phyloP scores from a whole-genome alignment of 2,329 filamentous ascomycete genomes.

The Trichophyton mentagrophytes region DNA sequence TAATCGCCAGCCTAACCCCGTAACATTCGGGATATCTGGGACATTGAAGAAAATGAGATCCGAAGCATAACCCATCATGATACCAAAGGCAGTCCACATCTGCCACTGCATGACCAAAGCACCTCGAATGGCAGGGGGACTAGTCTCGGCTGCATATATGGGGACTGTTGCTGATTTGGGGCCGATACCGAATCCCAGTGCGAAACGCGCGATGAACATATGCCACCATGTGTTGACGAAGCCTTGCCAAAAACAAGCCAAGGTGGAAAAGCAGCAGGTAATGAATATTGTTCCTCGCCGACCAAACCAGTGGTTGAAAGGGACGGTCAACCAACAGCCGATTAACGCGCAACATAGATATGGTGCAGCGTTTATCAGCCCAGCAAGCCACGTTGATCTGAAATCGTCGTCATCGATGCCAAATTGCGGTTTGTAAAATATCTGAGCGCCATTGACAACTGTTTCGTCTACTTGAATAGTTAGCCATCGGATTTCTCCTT shows the following conservation, averaged over 20 bases:
- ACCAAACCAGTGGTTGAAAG: conserved; percentile 57
- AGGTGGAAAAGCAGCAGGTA: conserved; percentile 56
- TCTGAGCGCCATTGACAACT: conserved; percentile 55
- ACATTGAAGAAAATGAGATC: conserved; percentile 50
- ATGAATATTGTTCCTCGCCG: conserved; percentile 64
- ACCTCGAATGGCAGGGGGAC: conserved; percentile 55
- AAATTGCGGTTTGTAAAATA: conserved; percentile 51
- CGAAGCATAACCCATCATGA: conserved; percentile 45
- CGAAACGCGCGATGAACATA: conserved; percentile 56
- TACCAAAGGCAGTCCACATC: conserved; percentile 40
- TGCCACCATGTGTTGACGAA: conserved; percentile 61
- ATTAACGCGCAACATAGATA: conserved; percentile 54
- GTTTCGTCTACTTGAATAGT: conserved; percentile 43
- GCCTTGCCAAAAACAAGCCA: conserved; percentile 43
- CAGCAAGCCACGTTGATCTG: conserved; percentile 46
- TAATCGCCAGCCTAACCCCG: conserved; percentile 52
- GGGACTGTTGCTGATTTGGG: conserved; percentile 63
- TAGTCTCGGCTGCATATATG: conserved; percentile 63
- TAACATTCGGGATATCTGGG: conserved; percentile 39
- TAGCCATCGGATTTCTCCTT: conserved; percentile 5
- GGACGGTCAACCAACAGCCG: conserved; percentile 62
- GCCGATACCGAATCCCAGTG: conserved; percentile 67
- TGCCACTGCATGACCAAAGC: conserved; percentile 78
- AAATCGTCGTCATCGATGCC: conserved; percentile 41
- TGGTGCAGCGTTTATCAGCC: conserved; percentile 46